These are phyloP conservation scores for Cichorium intybus DNA, from an alignment of 140 eudicot species.

Conservation along the genomic window DNA sequence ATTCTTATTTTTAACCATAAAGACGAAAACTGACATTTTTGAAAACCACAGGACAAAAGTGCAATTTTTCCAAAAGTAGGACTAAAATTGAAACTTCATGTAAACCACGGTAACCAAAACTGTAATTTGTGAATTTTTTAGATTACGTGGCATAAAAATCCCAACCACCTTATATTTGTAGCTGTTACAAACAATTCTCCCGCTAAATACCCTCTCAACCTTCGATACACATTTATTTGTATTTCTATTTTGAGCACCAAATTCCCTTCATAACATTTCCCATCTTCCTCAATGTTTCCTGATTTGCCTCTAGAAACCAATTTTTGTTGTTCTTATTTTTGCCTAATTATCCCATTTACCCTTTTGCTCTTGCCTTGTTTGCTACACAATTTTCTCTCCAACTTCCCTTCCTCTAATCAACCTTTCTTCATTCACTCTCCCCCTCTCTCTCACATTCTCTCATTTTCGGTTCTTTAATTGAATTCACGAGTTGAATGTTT, in stretches of 20 bases:
- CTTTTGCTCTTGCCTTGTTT: conserved; percentile 35
- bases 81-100: too few relatives aligned
- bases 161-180: conserved; percentile 19
- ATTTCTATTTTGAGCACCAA: conserved; percentile 28
- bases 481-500: not conserved
- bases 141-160: not conserved
- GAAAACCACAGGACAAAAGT: too few relatives aligned
- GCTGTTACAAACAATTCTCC: conserved; percentile 25
- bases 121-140: too few relatives aligned
- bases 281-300: conserved; percentile 14
- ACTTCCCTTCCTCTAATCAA: conserved; percentile 26
- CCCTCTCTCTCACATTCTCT: conserved; percentile 25
- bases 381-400: conserved; percentile 36
- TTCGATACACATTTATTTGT: not conserved
- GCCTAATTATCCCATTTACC: conserved; percentile 20
- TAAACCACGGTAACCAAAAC: too few relatives aligned
- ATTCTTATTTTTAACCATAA: too few relatives aligned
- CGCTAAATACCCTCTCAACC: conserved; percentile 30
- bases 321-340: conserved; percentile 5
- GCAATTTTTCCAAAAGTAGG: too few relatives aligned
- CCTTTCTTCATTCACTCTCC: conserved; percentile 8
- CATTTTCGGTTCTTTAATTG: not conserved
- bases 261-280: conserved; percentile 20
- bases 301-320: conserved; percentile 18
- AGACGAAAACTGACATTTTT: too few relatives aligned